Evolutionary conservation across 148 eudicot genomes (phyloP), one percentile per base, ranked within the genome.

Genomic region (Euryodendron excelsum): DNA sequence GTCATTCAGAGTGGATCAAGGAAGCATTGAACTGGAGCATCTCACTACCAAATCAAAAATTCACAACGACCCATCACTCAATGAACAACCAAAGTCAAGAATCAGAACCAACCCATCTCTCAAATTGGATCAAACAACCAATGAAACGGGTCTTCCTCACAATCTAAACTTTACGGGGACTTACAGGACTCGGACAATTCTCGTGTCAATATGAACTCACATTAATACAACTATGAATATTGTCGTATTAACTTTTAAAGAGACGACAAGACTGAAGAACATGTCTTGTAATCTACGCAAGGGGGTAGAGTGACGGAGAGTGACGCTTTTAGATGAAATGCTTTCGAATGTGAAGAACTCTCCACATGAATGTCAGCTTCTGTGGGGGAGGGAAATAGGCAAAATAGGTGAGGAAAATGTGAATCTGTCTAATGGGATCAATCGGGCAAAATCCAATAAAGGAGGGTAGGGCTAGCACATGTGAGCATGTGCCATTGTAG

Each of bases 1-100:
- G 48, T 72, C 39, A 28, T 74, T 59, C 77, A 79, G 82, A 75
- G 73, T 80, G 47, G 61, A 79, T 83, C 77, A 21, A 53, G 27
- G 50, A 61, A 58, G 56, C 34, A 30, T 25, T n/a, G 56, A 21
- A 75, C n/a, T 20, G 17, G 14, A 75, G 28, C 1, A 33, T 13
- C 45, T 39, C 9, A 36, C 68, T 36, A 31, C 59, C 62, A 77
- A 77, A 77, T 79, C 77, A 55, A 60, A 61, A 79, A 56, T 59
- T 34, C 18, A 28, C 39, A 17, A 7, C 55, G 23, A 78, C 72
- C 80, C 82, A 76, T 53, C 65, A 31, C 39, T 34, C 74, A 34
- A 73, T 20, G 12, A 39, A 27, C 21, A 6, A 39, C 2, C 55
- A 56, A 62, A 47, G 68, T 25, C 75, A 45, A 63, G 75, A 81